These are phyloP conservation scores for Aspergillus carlsbadensis DNA, from an alignment of 495 filamentous ascomycete genomes.

Conservation along the genomic window DNA sequence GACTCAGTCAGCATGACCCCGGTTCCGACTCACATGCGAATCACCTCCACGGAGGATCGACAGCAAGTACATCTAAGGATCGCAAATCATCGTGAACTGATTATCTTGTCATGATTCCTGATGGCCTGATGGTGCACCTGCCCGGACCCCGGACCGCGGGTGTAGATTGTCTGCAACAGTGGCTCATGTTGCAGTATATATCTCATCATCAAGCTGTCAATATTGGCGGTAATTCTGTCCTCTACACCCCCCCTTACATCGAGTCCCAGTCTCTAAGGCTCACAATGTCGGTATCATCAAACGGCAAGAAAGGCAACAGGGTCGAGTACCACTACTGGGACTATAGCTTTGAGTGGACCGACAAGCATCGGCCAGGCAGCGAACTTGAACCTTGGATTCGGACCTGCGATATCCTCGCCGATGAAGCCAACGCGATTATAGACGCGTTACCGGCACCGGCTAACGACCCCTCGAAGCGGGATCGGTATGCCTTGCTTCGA, in stretches of 20 bases:
- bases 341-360: conserved; percentile 67
- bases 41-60: not conserved
- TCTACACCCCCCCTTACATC: too few species aligned
- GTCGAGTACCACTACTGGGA: conserved; percentile 54
- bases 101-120: too few species aligned
- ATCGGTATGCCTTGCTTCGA: conserved; percentile 62
- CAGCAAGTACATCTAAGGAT: not conserved
- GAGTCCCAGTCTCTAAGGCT: too few species aligned
- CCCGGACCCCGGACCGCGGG: conserved; percentile 8
- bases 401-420: conserved; percentile 67
- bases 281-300: conserved; percentile 1
- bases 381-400: conserved; percentile 56
- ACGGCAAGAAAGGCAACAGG: conserved; percentile 8
- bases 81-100: not conserved
- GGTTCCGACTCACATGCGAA: not conserved
- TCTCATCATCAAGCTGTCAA: not conserved
- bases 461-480: conserved; percentile 36
- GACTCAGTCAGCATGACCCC: not conserved
- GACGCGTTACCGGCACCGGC: conserved; percentile 51
- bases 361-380: conserved; percentile 58
- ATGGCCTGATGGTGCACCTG: not conserved
- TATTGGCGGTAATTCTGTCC: not conserved
- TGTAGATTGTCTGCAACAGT: not conserved
- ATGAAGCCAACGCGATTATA: conserved; percentile 58
- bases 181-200: not conserved